Base-by-base conservation (phyloP, 1,284 basidiomycete genomes). In the Afroboletus lepidellus region DNA sequence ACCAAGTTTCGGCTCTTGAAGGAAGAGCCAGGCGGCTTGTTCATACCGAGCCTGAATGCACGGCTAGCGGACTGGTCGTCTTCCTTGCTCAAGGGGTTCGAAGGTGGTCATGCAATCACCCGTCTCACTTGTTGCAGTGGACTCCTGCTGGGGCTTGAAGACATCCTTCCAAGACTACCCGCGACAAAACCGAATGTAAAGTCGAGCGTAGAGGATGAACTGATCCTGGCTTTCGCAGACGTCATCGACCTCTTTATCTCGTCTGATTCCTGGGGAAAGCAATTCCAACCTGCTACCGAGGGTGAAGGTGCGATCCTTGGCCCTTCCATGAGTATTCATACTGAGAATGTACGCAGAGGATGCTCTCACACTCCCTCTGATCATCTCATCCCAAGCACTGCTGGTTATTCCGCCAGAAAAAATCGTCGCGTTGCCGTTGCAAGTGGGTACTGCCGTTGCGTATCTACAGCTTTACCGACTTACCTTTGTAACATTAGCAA, bases 201-300 rank as follows among this genome's bases (percentile, higher is more conserved):
- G 48, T 70, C 69, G 3, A 66, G 61, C 43, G 74, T 84, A 6
- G 84, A 90, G 65, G 79, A 86, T 51, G 82, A 85, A 61, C 64
- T 82, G 24, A 74, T 90, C 16, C 72, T 90, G 29, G 78, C 84
- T 5, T 72, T 88, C 30, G 87, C 88, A 8, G 87, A 90, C 63
- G 77, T 83, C 8, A 79, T 88, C 65, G 87, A 90, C 57, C 64
- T 75, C n/a, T 80, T 83, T 57, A 54, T 42, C 9, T 70, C 63
- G 12, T 66, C 69, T 4, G 70, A 69, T 33, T 78, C 77, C 30
- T 90, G 87, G 87, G 81, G 83, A 61, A 76, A 71, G 43, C 85
- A 90, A 60, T 89, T 88, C 61, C 74, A 75, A 48, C 75, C 77
- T 20, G 69, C 70, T 16, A 70, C 72, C 6, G 73, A 78, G 57